Percentiles rank a stretch among this genome's conserved stretches.
Conservation (phyloP, 2,329 filamentous ascomycete genomes). For the Botrytis pseudocinerea region DNA sequence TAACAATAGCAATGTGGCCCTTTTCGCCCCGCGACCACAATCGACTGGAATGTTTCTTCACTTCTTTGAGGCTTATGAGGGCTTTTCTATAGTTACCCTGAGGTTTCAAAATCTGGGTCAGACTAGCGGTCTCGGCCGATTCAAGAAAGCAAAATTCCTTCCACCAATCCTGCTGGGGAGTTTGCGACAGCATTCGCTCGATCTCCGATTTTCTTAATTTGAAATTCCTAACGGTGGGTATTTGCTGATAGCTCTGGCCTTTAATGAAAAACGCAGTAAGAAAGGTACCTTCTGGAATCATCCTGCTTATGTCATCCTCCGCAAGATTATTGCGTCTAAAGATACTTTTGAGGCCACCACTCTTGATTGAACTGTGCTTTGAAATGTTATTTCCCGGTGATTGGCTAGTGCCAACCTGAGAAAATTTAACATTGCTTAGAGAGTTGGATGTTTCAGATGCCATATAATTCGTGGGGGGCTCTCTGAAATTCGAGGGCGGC, state of each 20-base stretch:
- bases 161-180: background rate
- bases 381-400: background rate
- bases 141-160: conserved; percentile 10
- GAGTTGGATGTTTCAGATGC: too few species aligned
- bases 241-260: background rate
- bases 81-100: background rate
- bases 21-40: background rate
- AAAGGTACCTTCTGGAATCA: background rate
- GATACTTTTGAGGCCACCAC: background rate
- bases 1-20: background rate
- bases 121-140: background rate
- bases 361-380: background rate
- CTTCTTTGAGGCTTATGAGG: background rate
- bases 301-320: background rate
- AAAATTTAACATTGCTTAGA: background rate
- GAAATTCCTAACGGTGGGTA: background rate
- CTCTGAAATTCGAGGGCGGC: too few species aligned
- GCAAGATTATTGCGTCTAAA: background rate
- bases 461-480: too few species aligned
- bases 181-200: background rate
- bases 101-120: background rate
- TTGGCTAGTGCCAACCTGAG: background rate
- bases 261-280: conserved; percentile 1
- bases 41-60: background rate
- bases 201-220: background rate